Conservation (phyloP, 768 basidiomycete species). For the Leucocoprinus sp. region DNA sequence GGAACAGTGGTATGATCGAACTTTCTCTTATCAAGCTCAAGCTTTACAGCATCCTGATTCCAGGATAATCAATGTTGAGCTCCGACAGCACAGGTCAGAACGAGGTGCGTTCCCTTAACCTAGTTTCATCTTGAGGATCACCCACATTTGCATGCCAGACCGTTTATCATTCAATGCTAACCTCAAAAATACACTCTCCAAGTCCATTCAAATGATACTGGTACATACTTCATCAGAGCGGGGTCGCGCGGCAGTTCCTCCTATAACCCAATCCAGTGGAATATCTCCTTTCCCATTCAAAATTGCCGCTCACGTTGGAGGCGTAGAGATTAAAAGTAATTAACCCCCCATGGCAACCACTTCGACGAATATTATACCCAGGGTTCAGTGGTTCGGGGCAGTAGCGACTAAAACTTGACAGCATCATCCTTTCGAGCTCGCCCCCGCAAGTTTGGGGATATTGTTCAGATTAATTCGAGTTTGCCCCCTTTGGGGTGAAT, state of each 20-base stretch:
- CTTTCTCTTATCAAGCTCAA: neutral
- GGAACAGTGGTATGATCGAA: constrained; percentile 64
- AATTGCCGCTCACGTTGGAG: constrained; percentile 60
- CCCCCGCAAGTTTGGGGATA: too few relatives aligned
- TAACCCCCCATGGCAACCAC: too few relatives aligned
- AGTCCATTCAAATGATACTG: constrained; percentile 63
- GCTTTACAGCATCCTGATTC: neutral
- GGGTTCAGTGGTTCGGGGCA: too few relatives aligned
- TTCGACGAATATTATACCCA: too few relatives aligned
- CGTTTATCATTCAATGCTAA: constrained; percentile 45
- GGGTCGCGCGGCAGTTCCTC: constrained; percentile 67
- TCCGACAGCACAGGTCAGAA: constrained; percentile 63
- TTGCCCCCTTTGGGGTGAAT: too few relatives aligned
- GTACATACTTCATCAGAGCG: constrained; percentile 71
- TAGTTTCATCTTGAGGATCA: neutral
- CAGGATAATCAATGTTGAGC: constrained; percentile 76
- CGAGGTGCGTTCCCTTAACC: constrained; percentile 31
- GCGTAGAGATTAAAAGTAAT: constrained; percentile 60
- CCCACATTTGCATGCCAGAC: constrained; percentile 19
- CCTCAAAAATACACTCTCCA: constrained; percentile 55
- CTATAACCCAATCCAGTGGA: constrained; percentile 66
- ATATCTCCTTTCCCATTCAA: constrained; percentile 80
- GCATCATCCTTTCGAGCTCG: too few relatives aligned
- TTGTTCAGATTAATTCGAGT: too few relatives aligned
- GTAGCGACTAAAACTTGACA: too few relatives aligned